These are phyloP conservation scores for Lumnitzera littorea DNA, from an alignment of 345 rosid species.

Conservation along the genomic window DNA sequence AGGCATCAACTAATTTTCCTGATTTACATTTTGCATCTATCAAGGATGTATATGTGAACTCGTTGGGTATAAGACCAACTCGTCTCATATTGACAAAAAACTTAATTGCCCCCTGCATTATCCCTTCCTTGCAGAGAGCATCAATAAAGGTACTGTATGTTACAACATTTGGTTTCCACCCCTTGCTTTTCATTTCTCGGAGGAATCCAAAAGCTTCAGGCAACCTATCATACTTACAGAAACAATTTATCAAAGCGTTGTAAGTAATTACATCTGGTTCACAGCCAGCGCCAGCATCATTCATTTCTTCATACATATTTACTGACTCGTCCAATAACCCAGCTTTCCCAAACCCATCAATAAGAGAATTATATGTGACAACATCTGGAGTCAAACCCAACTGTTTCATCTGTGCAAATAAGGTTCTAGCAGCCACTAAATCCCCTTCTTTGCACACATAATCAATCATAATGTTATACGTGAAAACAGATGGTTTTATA, in stretches of 20 bases:
- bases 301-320: constrained; percentile 49
- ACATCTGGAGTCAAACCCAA: constrained; percentile 47
- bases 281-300: constrained; percentile 25
- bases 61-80: constrained; percentile 57
- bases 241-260: constrained; percentile 56
- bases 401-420: constrained; percentile 54
- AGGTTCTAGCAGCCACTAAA: constrained; percentile 30
- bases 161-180: constrained; percentile 49
- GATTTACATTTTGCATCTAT: constrained; percentile 62
- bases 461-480: constrained; percentile 62
- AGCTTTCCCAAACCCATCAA: constrained; percentile 61
- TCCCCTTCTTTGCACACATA: constrained; percentile 63
- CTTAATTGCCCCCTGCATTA: constrained; percentile 55
- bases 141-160: constrained; percentile 67
- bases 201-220: constrained; percentile 40
- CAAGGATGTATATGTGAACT: constrained; percentile 58
- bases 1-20: constrained; percentile 41
- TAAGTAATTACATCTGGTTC: constrained; percentile 58
- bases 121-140: constrained; percentile 62
- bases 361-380: constrained; percentile 63
- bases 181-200: constrained; percentile 43
- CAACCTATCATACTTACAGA: constrained; percentile 39
- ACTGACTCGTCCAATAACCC: constrained; percentile 43
- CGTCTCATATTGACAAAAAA: constrained; percentile 62
- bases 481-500: constrained; percentile 40